phyloP scores from a whole-genome alignment of 371 early-diverging fungal genomes.

The Mycotypha africana region DNA sequence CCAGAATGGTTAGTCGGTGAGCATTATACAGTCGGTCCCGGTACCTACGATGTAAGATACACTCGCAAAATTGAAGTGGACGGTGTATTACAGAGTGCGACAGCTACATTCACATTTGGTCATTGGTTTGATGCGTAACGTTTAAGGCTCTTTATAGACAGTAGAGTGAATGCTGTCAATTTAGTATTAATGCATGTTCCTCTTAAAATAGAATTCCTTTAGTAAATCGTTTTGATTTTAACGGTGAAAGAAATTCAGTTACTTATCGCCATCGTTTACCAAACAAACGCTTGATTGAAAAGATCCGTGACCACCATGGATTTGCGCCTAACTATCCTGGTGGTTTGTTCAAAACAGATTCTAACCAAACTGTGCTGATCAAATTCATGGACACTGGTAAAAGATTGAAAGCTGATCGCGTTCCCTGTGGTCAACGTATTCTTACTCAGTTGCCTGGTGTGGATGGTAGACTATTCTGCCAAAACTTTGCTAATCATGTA shows the following conservation, averaged over 20 bases:
- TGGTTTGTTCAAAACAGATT: constrained; percentile 57
- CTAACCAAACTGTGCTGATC: constrained; percentile 63
- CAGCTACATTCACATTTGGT: constrained; percentile 57
- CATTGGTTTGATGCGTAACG: constrained; percentile 68
- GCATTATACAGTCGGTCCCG: constrained; percentile 62
- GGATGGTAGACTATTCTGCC: constrained; percentile 53
- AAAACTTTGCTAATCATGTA: constrained; percentile 58
- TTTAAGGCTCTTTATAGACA: no score
- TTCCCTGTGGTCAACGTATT: constrained; percentile 56
- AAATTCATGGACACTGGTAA: constrained; percentile 51
- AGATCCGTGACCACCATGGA: constrained; percentile 67
- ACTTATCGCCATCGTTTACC: constrained; percentile 57
- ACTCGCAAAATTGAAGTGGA: constrained; percentile 56
- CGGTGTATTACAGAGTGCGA: constrained; percentile 56
- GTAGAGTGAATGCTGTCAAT: neutral
- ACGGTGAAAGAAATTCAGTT: constrained; percentile 48
- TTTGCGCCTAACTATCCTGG: constrained; percentile 61
- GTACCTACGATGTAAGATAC: constrained; percentile 55
- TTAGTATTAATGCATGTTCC: no score
- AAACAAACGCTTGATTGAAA: constrained; percentile 50
- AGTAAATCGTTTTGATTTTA: constrained; percentile 58
- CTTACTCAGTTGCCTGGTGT: constrained; percentile 45
- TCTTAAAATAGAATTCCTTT: constrained; percentile 45
- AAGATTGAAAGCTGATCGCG: constrained; percentile 46
- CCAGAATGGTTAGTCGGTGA: constrained; percentile 64